Conservation (phyloP, 192 early-diverging fungal species). For the Cetraspora pellucida region DNA sequence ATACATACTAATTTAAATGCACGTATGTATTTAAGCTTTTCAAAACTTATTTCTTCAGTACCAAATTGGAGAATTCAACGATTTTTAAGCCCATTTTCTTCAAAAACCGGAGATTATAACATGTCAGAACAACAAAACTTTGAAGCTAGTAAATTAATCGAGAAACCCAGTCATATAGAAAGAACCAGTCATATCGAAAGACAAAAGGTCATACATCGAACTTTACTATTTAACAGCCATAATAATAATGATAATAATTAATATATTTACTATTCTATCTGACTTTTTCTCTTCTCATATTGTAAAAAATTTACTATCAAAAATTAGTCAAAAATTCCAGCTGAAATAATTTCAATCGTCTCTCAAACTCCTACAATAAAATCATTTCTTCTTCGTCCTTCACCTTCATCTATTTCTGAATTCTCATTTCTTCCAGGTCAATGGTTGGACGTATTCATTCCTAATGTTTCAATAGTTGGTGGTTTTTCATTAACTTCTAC, state of each 20-base stretch:
- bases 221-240: neutral
- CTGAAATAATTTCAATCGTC: constrained; percentile 1
- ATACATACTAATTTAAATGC: too few relatives aligned
- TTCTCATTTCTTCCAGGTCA: constrained; percentile 37
- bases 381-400: constrained; percentile 15
- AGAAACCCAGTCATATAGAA: neutral
- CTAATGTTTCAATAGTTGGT: constrained; percentile 25
- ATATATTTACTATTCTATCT: neutral
- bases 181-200: constrained; percentile 16
- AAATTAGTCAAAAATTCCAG: neutral
- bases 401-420: neutral
- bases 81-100: too few relatives aligned
- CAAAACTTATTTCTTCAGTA: too few relatives aligned
- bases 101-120: too few relatives aligned
- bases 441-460: constrained; percentile 37
- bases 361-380: constrained; percentile 27
- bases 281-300: neutral
- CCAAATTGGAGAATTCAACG: too few relatives aligned
- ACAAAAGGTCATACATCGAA: neutral
- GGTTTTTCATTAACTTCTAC: constrained; percentile 38
- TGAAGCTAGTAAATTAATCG: too few relatives aligned
- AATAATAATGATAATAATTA: neutral
- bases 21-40: too few relatives aligned
- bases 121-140: too few relatives aligned
- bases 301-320: neutral